These are phyloP conservation scores for Exidia glandulosa DNA, from an alignment of 768 basidiomycete species.

Conservation along the genomic window DNA sequence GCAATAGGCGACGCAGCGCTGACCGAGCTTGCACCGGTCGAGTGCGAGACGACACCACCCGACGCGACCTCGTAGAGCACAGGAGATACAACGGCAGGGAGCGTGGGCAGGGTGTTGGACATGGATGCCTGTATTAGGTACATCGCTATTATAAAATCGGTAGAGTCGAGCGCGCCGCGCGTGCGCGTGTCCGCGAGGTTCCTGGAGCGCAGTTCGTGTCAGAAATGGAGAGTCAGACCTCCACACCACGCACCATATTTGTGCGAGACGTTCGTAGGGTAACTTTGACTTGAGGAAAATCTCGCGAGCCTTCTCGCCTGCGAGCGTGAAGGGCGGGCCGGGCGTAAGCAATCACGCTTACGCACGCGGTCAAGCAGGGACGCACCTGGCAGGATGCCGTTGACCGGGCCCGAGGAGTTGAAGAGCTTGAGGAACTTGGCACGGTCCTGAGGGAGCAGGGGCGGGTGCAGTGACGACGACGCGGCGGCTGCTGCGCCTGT, in stretches of 20 bases:
- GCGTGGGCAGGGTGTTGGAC: conserved; percentile 59
- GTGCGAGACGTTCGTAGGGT: conserved; percentile 72
- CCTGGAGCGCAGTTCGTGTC: conserved; percentile 33
- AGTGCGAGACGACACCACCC: conserved; percentile 33
- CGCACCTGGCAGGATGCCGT: conserved; percentile 70
- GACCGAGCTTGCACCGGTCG: conserved; percentile 35
- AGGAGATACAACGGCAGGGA: conserved; percentile 72
- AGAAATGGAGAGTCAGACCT: background rate
- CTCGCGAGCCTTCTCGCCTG: conserved; percentile 80
- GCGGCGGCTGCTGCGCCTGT: conserved; percentile 22
- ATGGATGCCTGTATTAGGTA: conserved; percentile 90
- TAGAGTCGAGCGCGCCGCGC: conserved; percentile 75
- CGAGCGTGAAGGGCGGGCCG: conserved; percentile 1
- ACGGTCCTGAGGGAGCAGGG: conserved; percentile 69
- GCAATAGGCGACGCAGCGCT: conserved; percentile 8
- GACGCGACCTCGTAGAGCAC: conserved; percentile 76
- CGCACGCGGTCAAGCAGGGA: too few species aligned
- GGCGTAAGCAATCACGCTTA: too few species aligned
- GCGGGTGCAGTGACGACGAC: conserved; percentile 36
- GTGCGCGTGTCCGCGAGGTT: conserved; percentile 90
- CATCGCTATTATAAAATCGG: conserved; percentile 94
- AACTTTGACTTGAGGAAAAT: conserved; percentile 89
- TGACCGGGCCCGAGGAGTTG: conserved; percentile 52
- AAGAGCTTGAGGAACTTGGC: conserved; percentile 78
- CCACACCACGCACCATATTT: conserved; percentile 65